A percentile compares a stretch with the other conserved stretches of the same genome.
These are phyloP conservation scores for Lathyrus sativus DNA, from an alignment of 306 rosid genomes.

Conservation along the genomic window DNA sequence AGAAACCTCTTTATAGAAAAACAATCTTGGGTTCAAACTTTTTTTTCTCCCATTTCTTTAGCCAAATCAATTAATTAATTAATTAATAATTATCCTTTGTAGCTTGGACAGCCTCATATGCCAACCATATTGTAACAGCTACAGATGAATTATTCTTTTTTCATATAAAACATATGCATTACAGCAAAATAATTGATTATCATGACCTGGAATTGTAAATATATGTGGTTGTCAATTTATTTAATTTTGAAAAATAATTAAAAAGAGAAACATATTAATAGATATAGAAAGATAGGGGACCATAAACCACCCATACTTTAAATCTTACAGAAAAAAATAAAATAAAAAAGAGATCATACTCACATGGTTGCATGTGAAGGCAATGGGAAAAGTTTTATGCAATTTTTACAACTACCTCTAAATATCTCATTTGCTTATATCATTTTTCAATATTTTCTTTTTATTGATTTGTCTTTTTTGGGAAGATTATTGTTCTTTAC, in stretches of 20 bases:
- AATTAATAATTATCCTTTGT: neutral
- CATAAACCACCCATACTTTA: slow-evolving; percentile 94
- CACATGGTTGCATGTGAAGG: slow-evolving; percentile 94
- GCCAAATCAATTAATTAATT: neutral
- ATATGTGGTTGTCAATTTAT: slow-evolving; percentile 22
- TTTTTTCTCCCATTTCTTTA: slow-evolving; percentile 19
- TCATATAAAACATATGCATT: slow-evolving; percentile 35
- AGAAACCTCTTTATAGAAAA: slow-evolving; percentile 35
- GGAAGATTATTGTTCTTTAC: slow-evolving; percentile 46
- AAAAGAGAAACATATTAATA: slow-evolving; percentile 35
- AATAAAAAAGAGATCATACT: slow-evolving; percentile 54
- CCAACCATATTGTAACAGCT: slow-evolving; percentile 34
- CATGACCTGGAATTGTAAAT: slow-evolving; percentile 39
- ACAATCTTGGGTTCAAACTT: slow-evolving; percentile 34
- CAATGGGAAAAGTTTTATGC: slow-evolving; percentile 46
- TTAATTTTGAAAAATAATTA: slow-evolving; percentile 28
- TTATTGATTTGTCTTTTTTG: slow-evolving; percentile 40
- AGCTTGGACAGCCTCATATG: slow-evolving; percentile 36
- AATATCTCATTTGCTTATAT: slow-evolving; percentile 18
- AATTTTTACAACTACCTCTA: slow-evolving; percentile 34
- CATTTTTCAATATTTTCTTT: slow-evolving; percentile 22
- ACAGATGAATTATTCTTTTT: slow-evolving; percentile 33
- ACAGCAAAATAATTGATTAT: slow-evolving; percentile 45
- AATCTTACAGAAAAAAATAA: slow-evolving; percentile 63
- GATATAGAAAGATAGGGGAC: slow-evolving; percentile 73